Percentiles rank a stretch among this genome's conserved stretches.
Evolutionary conservation across 2,329 filamentous ascomycete genomes (phyloP).

Genomic region (Phoma herbarum): DNA sequence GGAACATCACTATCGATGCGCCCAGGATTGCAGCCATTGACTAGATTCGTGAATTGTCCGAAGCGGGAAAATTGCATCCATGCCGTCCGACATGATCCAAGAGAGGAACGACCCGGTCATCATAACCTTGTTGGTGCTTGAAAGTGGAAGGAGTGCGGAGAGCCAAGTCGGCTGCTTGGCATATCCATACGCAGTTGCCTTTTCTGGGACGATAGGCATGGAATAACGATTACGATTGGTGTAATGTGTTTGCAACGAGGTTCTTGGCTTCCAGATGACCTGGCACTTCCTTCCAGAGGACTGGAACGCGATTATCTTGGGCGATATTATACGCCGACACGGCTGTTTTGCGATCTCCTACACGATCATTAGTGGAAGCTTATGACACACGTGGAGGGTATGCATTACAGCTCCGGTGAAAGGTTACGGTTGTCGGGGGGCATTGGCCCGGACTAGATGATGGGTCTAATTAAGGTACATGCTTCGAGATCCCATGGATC

Average conservation of each 20-base stretch:
- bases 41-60: not conserved
- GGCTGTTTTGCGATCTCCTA: too few relatives aligned
- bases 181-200: conserved; percentile 4
- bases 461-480: too few relatives aligned
- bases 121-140: conserved; percentile 1
- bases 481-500: too few relatives aligned
- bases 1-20: not conserved
- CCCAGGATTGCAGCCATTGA: not conserved
- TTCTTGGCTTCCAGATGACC: conserved; percentile 3
- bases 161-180: conserved; percentile 17
- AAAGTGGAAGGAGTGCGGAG: conserved; percentile 6
- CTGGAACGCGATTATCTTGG: too few relatives aligned
- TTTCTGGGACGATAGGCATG: not conserved
- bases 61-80: conserved; percentile 11
- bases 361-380: too few relatives aligned
- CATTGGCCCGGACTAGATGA: too few relatives aligned
- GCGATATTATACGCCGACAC: too few relatives aligned
- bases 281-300: too few relatives aligned
- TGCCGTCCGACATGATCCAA: not conserved
- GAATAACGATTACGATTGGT: conserved; percentile 1
- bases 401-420: too few relatives aligned
- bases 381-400: too few relatives aligned
- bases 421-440: too few relatives aligned
- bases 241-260: not conserved
- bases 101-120: too few relatives aligned